Conservation (phyloP, 2,329 filamentous ascomycete genomes). For the Cladosporium sp. region DNA sequence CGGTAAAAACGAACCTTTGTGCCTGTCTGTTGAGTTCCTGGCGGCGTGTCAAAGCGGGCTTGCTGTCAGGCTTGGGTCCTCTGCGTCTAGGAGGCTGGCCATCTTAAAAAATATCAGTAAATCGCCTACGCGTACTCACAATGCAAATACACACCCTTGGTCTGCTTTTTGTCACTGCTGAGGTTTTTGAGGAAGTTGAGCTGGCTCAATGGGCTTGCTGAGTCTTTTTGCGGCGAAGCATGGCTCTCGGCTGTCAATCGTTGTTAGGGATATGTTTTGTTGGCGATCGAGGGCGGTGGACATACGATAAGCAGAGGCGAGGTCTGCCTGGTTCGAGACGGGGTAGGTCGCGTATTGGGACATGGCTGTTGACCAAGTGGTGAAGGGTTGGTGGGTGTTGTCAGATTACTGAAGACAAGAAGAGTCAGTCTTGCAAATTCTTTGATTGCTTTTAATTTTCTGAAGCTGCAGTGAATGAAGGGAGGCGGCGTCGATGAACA, state of each 20-base stretch:
- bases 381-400: not conserved
- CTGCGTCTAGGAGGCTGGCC: constrained; percentile 84
- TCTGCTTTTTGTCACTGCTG: constrained; percentile 69
- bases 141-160: constrained; percentile 62
- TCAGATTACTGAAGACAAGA: constrained; percentile 3
- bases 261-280: not conserved
- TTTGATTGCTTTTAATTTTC: not conserved
- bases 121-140: not conserved
- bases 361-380: not conserved
- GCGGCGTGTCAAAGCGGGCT: constrained; percentile 85
- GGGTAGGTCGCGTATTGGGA: constrained; percentile 3
- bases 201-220: constrained; percentile 32
- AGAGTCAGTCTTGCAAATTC: not conserved
- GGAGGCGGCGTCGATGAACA: not conserved
- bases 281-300: not conserved
- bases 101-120: constrained; percentile 54
- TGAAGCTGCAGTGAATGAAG: not conserved
- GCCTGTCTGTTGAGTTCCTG: constrained; percentile 96
- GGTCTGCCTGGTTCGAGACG: not conserved
- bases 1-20: constrained; percentile 67
- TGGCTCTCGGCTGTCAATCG: constrained; percentile 1
- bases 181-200: constrained; percentile 63
- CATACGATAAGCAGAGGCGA: constrained; percentile 2
- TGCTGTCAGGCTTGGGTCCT: constrained; percentile 94
- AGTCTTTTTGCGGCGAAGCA: constrained; percentile 11